A percentile compares a stretch with the other conserved stretches of the same genome.
These are phyloP conservation scores for Penicillium psychrosexuale DNA, from an alignment of 2,329 filamentous ascomycete genomes.

Conservation along the genomic window DNA sequence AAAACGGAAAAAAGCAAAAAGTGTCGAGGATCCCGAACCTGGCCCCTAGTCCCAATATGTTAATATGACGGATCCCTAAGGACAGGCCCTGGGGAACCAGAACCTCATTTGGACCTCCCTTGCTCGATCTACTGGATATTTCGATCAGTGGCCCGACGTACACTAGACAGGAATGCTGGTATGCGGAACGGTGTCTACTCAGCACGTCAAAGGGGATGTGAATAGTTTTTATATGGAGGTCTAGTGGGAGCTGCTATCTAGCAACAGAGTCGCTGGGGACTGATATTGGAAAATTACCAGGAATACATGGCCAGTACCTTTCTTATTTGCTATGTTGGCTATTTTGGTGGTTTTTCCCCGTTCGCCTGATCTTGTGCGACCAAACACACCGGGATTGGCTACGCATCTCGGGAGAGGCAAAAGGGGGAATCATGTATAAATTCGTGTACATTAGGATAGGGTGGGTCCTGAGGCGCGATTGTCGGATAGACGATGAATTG, in stretches of 20 bases:
- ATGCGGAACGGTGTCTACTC: background rate
- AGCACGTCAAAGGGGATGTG: background rate
- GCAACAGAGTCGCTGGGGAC: background rate
- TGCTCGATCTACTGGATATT: conserved; percentile 12
- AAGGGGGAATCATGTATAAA: conserved; percentile 1
- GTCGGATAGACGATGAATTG: background rate
- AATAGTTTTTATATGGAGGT: background rate
- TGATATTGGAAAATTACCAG: conserved; percentile 1
- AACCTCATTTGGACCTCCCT: conserved; percentile 6
- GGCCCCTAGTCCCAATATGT: conserved; percentile 42
- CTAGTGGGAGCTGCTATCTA: background rate
- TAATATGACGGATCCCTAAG: conserved; percentile 42
- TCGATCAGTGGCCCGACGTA: too few species aligned
- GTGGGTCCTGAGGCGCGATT: background rate
- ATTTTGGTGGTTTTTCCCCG: conserved; percentile 3
- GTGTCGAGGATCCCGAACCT: conserved; percentile 36
- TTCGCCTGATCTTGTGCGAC: conserved; percentile 7
- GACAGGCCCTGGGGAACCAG: conserved; percentile 4
- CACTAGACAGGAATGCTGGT: conserved; percentile 3
- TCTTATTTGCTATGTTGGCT: conserved; percentile 1
- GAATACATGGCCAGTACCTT: background rate
- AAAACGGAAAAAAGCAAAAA: conserved; percentile 19
- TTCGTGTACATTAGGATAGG: background rate
- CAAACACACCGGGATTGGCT: conserved; percentile 1
- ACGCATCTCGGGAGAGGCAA: background rate